A percentile compares a stretch with the other conserved stretches of the same genome.
Evolutionary conservation across 2,329 filamentous ascomycete genomes (phyloP).

Genomic region (Aspergillus sergii): DNA sequence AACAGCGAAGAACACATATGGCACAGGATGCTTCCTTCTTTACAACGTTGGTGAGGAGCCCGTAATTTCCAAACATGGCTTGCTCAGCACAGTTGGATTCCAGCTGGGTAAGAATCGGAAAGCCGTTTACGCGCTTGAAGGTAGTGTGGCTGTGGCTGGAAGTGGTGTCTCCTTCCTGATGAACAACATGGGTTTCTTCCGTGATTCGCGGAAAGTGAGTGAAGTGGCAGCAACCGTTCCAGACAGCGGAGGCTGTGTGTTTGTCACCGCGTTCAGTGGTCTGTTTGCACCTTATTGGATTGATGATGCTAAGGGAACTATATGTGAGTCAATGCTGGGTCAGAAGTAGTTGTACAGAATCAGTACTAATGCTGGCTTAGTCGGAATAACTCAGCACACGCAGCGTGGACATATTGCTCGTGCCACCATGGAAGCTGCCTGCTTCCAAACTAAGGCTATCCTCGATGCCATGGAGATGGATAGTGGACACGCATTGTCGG

Average conservation of each 20-base stretch:
- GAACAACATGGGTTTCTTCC: constrained; percentile 67
- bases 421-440: constrained; percentile 86
- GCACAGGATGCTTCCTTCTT: constrained; percentile 84
- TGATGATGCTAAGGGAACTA: constrained; percentile 84
- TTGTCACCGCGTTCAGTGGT: constrained; percentile 89
- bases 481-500: constrained; percentile 72
- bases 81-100: constrained; percentile 85
- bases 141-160: constrained; percentile 79
- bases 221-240: constrained; percentile 65
- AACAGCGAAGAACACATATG: constrained; percentile 87
- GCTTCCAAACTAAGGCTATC: constrained; percentile 90
- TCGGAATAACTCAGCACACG: constrained; percentile 84
- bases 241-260: constrained; percentile 80
- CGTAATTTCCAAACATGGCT: constrained; percentile 79
- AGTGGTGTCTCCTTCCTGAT: constrained; percentile 76
- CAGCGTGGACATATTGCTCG: constrained; percentile 83
- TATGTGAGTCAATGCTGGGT: constrained; percentile 57
- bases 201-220: constrained; percentile 64
- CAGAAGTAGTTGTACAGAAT: not conserved
- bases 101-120: constrained; percentile 71
- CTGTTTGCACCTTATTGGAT: constrained; percentile 95
- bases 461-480: constrained; percentile 89
- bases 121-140: constrained; percentile 79
- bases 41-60: constrained; percentile 87
- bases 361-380: constrained; percentile 38